A percentile compares a stretch with the other conserved stretches of the same genome.
phyloP scores from a whole-genome alignment of 495 filamentous ascomycete species.

The Penicillium psychrofluorescens region DNA sequence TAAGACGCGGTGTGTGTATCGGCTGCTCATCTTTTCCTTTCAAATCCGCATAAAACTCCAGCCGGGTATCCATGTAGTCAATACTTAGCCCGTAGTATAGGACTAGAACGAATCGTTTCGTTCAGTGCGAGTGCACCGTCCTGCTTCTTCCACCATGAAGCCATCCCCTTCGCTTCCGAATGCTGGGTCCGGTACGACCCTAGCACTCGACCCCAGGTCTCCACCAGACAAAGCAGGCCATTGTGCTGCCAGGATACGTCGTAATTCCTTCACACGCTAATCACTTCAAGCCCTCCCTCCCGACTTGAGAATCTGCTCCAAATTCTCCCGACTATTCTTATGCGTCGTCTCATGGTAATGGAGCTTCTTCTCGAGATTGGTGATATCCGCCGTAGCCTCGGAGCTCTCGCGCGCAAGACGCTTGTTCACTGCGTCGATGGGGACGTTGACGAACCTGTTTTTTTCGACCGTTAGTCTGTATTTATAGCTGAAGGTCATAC shows the following conservation, averaged over 20 bases:
- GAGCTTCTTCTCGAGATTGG: slow-evolving; percentile 78
- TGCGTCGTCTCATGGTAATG: slow-evolving; percentile 91
- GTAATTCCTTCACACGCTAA: background rate
- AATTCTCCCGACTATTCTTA: slow-evolving; percentile 83
- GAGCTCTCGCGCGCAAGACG: slow-evolving; percentile 68
- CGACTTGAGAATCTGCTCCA: slow-evolving; percentile 74
- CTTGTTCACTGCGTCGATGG: slow-evolving; percentile 64
- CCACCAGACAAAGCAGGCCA: too few relatives aligned
- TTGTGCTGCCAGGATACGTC: too few relatives aligned
- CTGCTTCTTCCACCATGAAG: too few relatives aligned
- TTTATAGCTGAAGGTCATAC: too few relatives aligned
- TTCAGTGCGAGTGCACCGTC: too few relatives aligned
- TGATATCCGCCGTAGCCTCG: slow-evolving; percentile 68
- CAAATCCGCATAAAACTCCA: slow-evolving; percentile 6
- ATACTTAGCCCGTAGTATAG: slow-evolving; percentile 1
- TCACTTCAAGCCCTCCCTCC: slow-evolving; percentile 29
- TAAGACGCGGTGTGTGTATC: too few relatives aligned
- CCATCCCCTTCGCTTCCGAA: too few relatives aligned
- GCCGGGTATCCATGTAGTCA: slow-evolving; percentile 13
- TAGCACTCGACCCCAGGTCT: too few relatives aligned
- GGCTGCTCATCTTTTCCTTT: background rate
- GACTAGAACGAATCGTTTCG: slow-evolving; percentile 2
- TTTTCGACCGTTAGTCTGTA: too few relatives aligned
- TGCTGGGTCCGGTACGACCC: too few relatives aligned
- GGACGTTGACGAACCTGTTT: slow-evolving; percentile 75